These are phyloP conservation scores for Yamadazyma tumulicola DNA, from an alignment of 805 yeast genomes.

Conservation along the genomic window DNA sequence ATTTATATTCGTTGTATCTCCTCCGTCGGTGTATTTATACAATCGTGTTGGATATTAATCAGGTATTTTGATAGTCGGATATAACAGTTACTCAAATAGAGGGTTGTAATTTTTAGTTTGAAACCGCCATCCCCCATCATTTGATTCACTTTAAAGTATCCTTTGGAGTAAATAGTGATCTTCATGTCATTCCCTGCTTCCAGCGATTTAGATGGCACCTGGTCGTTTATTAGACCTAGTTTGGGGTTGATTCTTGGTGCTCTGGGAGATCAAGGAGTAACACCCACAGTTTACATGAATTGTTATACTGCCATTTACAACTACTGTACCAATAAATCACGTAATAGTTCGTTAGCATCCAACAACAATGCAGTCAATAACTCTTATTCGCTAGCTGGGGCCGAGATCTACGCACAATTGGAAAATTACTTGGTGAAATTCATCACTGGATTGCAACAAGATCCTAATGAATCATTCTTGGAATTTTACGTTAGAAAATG, in stretches of 20 bases:
- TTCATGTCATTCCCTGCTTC: conserved; percentile 50
- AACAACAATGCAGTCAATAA: conserved; percentile 15
- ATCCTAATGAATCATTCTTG: conserved; percentile 63
- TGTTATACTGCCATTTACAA: conserved; percentile 91
- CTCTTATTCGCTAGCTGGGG: conserved; percentile 68
- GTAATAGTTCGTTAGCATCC: conserved; percentile 22
- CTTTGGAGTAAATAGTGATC: too few species aligned
- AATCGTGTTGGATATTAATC: too few species aligned
- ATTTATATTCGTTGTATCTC: too few species aligned
- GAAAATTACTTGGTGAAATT: conserved; percentile 63
- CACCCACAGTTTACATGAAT: conserved; percentile 74
- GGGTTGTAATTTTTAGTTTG: too few species aligned
- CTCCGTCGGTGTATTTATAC: too few species aligned
- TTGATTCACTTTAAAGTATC: too few species aligned
- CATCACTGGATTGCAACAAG: conserved; percentile 46
- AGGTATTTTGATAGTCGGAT: too few species aligned
- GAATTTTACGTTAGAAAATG: conserved; percentile 84
- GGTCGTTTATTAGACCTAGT: conserved; percentile 78
- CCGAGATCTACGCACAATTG: conserved; percentile 77
- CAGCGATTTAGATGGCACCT: conserved; percentile 64
- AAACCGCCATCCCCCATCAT: too few species aligned
- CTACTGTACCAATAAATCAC: conserved; percentile 80
- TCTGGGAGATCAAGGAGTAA: conserved; percentile 62
- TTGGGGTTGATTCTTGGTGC: conserved; percentile 66
- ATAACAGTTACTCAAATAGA: too few species aligned